A percentile compares a stretch with the other conserved stretches of the same genome.
Evolutionary conservation across 1,284 basidiomycete species (phyloP).

Genomic region (Serendipita sp.): DNA sequence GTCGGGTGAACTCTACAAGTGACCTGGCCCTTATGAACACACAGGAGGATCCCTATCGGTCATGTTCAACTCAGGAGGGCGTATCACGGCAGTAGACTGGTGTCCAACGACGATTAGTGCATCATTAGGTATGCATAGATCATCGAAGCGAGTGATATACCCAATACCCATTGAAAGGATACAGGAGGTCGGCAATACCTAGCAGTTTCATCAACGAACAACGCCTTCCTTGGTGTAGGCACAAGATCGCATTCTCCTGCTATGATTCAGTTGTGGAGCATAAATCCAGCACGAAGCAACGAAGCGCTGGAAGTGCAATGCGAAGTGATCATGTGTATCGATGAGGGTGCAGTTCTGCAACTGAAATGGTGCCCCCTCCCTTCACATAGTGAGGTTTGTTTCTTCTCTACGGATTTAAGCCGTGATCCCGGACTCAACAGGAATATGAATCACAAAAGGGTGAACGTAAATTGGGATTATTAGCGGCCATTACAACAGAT

Average conservation of each 20-base stretch:
- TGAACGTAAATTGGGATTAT: constrained; percentile 53
- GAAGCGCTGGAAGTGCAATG: constrained; percentile 35
- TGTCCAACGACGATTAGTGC: constrained; percentile 61
- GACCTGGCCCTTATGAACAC: not conserved
- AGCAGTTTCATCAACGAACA: constrained; percentile 49
- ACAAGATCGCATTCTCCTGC: constrained; percentile 35
- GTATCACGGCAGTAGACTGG: constrained; percentile 82
- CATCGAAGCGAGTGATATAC: not conserved
- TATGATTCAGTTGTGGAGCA: constrained; percentile 60
- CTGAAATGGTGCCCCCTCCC: constrained; percentile 84
- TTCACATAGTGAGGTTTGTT: constrained; percentile 41
- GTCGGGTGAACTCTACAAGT: not conserved
- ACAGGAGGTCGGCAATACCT: constrained; percentile 56
- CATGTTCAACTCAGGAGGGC: constrained; percentile 70
- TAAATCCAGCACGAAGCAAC: constrained; percentile 16
- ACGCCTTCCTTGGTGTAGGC: constrained; percentile 43
- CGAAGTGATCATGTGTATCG: constrained; percentile 64
- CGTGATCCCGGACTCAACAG: not conserved
- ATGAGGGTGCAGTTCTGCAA: constrained; percentile 59
- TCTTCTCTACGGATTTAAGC: not conserved
- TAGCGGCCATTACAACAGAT: constrained; percentile 34
- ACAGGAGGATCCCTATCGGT: constrained; percentile 28
- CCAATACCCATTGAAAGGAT: constrained; percentile 23
- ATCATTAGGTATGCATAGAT: constrained; percentile 31
- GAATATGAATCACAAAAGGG: constrained; percentile 18